Evolutionary conservation across 495 filamentous ascomycete species (phyloP).

Genomic region (Oleoguttula mirabilis): DNA sequence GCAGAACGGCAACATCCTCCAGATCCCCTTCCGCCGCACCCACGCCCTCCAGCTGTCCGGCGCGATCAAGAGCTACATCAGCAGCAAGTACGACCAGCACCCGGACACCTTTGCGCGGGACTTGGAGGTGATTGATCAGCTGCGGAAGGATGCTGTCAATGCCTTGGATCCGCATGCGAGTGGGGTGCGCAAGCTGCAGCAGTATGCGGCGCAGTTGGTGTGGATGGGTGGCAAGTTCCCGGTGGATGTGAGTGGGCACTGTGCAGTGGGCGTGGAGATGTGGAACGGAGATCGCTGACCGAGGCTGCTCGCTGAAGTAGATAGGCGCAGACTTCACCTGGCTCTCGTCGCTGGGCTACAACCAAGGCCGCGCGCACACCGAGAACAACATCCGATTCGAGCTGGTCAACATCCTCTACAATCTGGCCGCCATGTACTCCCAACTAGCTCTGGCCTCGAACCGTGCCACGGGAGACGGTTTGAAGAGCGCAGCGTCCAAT

Average conservation of each 20-base stretch:
- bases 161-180: slow-evolving; percentile 82
- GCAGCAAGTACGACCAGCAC: slow-evolving; percentile 96
- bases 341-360: slow-evolving; percentile 88
- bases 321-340: slow-evolving; percentile 92
- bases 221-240: slow-evolving; percentile 95
- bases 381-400: slow-evolving; percentile 94
- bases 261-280: background rate
- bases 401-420: slow-evolving; percentile 85
- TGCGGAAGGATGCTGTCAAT: slow-evolving; percentile 72
- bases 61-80: slow-evolving; percentile 92
- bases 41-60: slow-evolving; percentile 60
- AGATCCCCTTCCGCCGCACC: slow-evolving; percentile 80
- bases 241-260: slow-evolving; percentile 58
- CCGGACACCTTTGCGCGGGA: slow-evolving; percentile 94
- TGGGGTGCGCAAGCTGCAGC: slow-evolving; percentile 73
- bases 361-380: slow-evolving; percentile 60
- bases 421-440: slow-evolving; percentile 84
- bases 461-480: slow-evolving; percentile 66
- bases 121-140: slow-evolving; percentile 69
- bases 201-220: slow-evolving; percentile 83
- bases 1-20: slow-evolving; percentile 33
- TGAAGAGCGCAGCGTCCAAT: slow-evolving; percentile 83
- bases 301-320: slow-evolving; percentile 35
- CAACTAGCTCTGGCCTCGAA: slow-evolving; percentile 77
- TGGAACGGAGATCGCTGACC: background rate